phyloP scores from a whole-genome alignment of 2,329 filamentous ascomycete species.

The Coniochaeta sp. region DNA sequence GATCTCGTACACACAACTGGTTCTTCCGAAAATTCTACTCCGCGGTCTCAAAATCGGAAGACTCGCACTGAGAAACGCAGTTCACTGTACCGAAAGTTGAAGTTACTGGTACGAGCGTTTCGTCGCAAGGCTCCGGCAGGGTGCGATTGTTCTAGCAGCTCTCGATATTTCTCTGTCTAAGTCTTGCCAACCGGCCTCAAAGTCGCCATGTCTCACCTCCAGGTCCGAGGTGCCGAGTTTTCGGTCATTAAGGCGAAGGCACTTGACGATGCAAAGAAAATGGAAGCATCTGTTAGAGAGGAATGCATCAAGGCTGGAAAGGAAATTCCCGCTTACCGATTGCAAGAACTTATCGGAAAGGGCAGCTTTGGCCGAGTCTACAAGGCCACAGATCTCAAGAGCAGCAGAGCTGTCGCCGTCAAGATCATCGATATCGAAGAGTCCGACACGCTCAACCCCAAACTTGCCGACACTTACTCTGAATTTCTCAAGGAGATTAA shows the following conservation, averaged over 20 bases:
- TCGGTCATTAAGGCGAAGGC: constrained; percentile 34
- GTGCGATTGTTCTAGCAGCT: background rate
- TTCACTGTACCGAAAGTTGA: background rate
- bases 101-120: background rate
- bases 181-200: background rate
- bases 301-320: constrained; percentile 48
- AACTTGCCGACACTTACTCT: constrained; percentile 58
- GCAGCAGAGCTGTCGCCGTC: constrained; percentile 50
- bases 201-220: constrained; percentile 19
- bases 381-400: constrained; percentile 39
- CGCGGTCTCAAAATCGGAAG: background rate
- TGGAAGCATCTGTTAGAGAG: constrained; percentile 51
- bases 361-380: constrained; percentile 62
- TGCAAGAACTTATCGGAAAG: constrained; percentile 61
- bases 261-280: constrained; percentile 56
- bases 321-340: constrained; percentile 50
- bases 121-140: background rate
- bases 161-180: background rate
- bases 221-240: constrained; percentile 20
- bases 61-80: background rate
- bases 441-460: constrained; percentile 59
- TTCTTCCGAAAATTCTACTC: background rate
- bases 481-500: constrained; percentile 64
- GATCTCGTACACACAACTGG: background rate
- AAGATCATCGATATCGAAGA: constrained; percentile 83